Percentiles rank a stretch among this genome's conserved stretches.
These are phyloP conservation scores for Aspergillus sclerotiicarbonarius DNA, from an alignment of 495 filamentous ascomycete genomes.

Conservation along the genomic window DNA sequence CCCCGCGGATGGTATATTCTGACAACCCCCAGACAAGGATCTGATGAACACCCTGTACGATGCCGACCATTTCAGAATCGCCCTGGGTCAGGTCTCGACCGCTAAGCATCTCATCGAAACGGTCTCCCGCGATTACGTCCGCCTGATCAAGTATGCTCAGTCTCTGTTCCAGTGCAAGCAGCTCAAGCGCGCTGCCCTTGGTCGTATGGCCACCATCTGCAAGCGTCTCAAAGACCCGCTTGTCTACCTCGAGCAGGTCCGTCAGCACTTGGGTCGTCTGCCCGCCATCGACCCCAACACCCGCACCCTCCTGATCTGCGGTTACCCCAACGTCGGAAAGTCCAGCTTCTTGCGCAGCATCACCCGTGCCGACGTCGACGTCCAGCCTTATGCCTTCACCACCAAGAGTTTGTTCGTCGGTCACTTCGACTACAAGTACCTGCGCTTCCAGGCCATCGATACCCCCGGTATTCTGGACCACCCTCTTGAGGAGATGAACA, in stretches of 20 bases:
- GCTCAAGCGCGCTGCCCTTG: slow-evolving; percentile 82
- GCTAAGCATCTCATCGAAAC: slow-evolving; percentile 96
- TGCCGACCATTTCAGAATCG: slow-evolving; percentile 97
- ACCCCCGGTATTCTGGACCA: slow-evolving; percentile 96
- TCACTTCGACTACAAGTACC: slow-evolving; percentile 98
- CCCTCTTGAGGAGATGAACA: slow-evolving; percentile 99
- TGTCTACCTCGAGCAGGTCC: slow-evolving; percentile 93
- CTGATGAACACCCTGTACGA: slow-evolving; percentile 85
- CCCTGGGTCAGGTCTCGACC: slow-evolving; percentile 91
- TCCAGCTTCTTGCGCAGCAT: slow-evolving; percentile 90
- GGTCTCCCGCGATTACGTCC: slow-evolving; percentile 90
- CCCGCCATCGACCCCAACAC: slow-evolving; percentile 98
- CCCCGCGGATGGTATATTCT: slow-evolving; percentile 11
- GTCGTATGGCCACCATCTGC: slow-evolving; percentile 95
- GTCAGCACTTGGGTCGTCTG: slow-evolving; percentile 94
- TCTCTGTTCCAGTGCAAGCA: slow-evolving; percentile 95
- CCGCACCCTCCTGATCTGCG: slow-evolving; percentile 89
- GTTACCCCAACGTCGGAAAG: slow-evolving; percentile 98
- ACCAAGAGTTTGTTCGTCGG: slow-evolving; percentile 97
- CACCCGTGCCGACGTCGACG: slow-evolving; percentile 92
- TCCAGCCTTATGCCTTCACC: slow-evolving; percentile 98
- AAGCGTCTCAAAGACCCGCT: slow-evolving; percentile 91
- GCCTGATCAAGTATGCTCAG: slow-evolving; percentile 92
- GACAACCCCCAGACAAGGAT: slow-evolving; percentile 60
- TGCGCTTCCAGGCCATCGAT: slow-evolving; percentile 87